Evolutionary conservation across 768 basidiomycete genomes (phyloP).

Genomic region (Pholiota conissans): DNA sequence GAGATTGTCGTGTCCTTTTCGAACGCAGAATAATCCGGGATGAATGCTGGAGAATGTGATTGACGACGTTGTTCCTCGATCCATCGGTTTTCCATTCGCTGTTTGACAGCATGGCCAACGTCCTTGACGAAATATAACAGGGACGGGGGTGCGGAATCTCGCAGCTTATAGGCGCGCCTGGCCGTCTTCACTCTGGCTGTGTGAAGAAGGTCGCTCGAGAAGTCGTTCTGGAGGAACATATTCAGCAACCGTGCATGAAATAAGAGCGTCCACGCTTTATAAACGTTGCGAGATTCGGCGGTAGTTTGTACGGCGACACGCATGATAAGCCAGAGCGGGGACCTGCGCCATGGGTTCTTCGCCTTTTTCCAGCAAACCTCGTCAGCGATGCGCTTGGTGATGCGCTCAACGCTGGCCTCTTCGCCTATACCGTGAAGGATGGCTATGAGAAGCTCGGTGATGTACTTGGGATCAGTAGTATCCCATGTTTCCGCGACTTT

Average conservation of each 20-base stretch:
- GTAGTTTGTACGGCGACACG: conserved; percentile 46
- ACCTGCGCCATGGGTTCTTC: conserved; percentile 47
- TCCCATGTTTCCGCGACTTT: conserved; percentile 37
- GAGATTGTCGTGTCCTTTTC: conserved; percentile 31
- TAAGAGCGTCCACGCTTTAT: conserved; percentile 50
- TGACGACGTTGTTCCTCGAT: conserved; percentile 24
- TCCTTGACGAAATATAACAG: conserved; percentile 19
- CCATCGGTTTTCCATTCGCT: conserved; percentile 35
- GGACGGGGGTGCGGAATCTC: conserved; percentile 18
- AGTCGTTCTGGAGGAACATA: conserved; percentile 15
- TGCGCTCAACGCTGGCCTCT: conserved; percentile 23
- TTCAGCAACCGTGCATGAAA: conserved; percentile 31
- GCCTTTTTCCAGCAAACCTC: conserved; percentile 35
- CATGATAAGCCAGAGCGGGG: conserved; percentile 49
- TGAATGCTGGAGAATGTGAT: conserved; percentile 17
- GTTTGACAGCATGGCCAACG: conserved; percentile 17
- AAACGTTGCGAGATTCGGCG: conserved; percentile 25
- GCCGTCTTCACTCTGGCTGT: conserved; percentile 35
- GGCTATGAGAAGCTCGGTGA: no score
- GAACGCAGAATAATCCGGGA: conserved; percentile 26
- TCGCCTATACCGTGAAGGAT: conserved; percentile 42
- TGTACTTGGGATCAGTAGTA: conserved; percentile 44
- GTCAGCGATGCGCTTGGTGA: no score
- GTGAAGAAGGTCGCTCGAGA: conserved; percentile 34
- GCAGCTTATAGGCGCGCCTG: conserved; percentile 38